These are phyloP conservation scores for Alternaria triticimaculans DNA, from an alignment of 2,329 filamentous ascomycete species.

Conservation along the genomic window DNA sequence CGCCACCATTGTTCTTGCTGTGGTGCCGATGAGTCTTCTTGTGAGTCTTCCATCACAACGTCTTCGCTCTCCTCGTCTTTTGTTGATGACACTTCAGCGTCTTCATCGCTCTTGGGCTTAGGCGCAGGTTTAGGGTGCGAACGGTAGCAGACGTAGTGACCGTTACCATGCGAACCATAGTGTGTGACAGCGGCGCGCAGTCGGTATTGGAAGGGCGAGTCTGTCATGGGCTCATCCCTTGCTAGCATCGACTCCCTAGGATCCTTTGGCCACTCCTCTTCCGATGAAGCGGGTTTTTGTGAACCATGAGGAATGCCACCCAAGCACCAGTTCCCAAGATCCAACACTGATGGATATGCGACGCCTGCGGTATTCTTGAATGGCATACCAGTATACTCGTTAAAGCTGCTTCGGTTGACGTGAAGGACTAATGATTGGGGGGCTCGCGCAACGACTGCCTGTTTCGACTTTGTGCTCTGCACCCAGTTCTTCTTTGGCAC, in stretches of 20 bases:
- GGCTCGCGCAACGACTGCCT: conserved; percentile 82
- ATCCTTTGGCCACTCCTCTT: conserved; percentile 74
- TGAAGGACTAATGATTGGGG: conserved; percentile 84
- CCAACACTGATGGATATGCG: conserved; percentile 74
- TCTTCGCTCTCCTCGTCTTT: conserved; percentile 1
- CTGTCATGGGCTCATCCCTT: conserved; percentile 44
- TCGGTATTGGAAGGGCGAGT: conserved; percentile 65
- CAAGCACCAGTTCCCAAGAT: conserved; percentile 85
- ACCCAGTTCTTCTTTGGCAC: conserved; percentile 69
- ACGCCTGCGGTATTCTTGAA: conserved; percentile 85
- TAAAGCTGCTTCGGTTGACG: conserved; percentile 89
- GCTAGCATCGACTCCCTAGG: conserved; percentile 77
- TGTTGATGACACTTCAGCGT: background rate
- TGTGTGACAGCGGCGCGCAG: conserved; percentile 87
- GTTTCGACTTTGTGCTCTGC: conserved; percentile 84
- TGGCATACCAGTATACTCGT: conserved; percentile 78
- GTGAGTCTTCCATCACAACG: conserved; percentile 28
- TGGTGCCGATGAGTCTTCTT: background rate
- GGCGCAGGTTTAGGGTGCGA: conserved; percentile 61
- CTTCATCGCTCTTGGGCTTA: background rate
- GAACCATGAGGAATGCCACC: conserved; percentile 58
- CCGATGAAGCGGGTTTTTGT: conserved; percentile 37
- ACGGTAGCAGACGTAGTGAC: conserved; percentile 92
- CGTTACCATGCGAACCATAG: conserved; percentile 89
- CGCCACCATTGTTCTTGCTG: conserved; percentile 76